These are phyloP conservation scores for Platismatia glauca DNA, from an alignment of 495 filamentous ascomycete species.

Conservation along the genomic window DNA sequence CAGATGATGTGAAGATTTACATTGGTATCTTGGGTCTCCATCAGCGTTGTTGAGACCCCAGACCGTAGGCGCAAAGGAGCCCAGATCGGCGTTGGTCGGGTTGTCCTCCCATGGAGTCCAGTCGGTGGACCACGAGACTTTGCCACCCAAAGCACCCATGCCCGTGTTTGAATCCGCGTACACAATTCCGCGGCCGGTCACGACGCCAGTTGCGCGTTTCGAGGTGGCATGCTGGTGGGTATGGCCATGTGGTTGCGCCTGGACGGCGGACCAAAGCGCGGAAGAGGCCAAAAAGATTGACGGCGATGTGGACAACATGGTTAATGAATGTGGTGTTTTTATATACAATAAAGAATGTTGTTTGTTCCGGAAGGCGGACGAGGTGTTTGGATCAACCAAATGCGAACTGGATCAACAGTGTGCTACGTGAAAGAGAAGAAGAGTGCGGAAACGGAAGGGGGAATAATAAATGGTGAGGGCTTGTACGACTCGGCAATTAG, in stretches of 20 bases:
- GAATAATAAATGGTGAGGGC: neutral
- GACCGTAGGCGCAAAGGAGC: neutral
- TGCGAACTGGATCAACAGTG: conserved; percentile 2
- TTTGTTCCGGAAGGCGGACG: neutral
- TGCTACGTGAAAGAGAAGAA: neutral
- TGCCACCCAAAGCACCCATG: neutral
- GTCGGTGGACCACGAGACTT: neutral
- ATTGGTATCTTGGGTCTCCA: neutral
- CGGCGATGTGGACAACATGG: neutral
- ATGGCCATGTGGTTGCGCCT: neutral
- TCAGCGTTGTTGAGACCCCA: neutral
- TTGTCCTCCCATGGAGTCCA: neutral
- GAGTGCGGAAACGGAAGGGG: neutral
- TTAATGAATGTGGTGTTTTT: neutral
- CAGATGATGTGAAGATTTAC: neutral
- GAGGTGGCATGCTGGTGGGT: neutral
- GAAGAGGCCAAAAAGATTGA: neutral
- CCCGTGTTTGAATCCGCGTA: neutral
- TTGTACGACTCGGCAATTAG: neutral
- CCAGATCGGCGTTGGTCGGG: neutral
- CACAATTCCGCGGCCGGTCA: neutral
- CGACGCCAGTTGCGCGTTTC: neutral
- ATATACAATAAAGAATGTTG: neutral
- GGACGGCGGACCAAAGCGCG: neutral
- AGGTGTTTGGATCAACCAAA: conserved; percentile 6